Percentiles rank a stretch among this genome's conserved stretches.
phyloP scores from a whole-genome alignment of 768 basidiomycete species.

The Tulasnella calospora region DNA sequence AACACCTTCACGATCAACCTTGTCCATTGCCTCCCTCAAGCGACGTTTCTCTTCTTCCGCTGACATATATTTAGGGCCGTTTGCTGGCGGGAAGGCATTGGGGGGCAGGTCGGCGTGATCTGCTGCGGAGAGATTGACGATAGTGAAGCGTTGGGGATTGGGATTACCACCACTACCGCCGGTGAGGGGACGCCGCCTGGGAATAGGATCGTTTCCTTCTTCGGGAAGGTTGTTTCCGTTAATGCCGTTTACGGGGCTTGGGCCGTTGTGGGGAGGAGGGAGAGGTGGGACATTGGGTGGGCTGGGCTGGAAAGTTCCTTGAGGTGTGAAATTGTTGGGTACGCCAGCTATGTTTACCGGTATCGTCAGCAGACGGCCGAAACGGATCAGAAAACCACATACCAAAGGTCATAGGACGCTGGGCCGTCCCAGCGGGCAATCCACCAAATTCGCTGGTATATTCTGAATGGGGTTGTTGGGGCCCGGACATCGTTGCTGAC shows the following conservation, averaged over 20 bases:
- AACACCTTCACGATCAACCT: background rate
- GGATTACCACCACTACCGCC: background rate
- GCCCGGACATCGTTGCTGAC: background rate
- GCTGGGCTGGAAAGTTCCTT: background rate
- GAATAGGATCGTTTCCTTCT: background rate
- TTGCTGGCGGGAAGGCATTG: constrained; percentile 5
- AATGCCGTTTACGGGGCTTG: background rate
- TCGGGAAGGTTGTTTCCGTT: background rate
- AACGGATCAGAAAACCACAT: background rate
- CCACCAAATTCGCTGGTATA: constrained; percentile 2
- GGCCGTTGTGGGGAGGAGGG: background rate
- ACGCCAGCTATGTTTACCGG: background rate
- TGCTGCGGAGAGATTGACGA: constrained; percentile 42
- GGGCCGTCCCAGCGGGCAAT: background rate
- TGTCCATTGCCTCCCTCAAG: constrained; percentile 29
- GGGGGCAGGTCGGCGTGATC: constrained; percentile 27
- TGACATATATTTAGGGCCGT: constrained; percentile 30
- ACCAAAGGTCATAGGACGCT: constrained; percentile 14
- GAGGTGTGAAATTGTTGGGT: background rate
- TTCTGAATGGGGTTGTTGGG: background rate
- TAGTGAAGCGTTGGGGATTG: constrained; percentile 39
- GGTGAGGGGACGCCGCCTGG: background rate
- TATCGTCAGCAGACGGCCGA: background rate
- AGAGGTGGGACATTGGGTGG: background rate
- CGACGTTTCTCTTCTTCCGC: constrained; percentile 48